A percentile compares a stretch with the other conserved stretches of the same genome.
These are phyloP conservation scores for Mycena vitilis DNA, from an alignment of 768 basidiomycete genomes.

Conservation along the genomic window DNA sequence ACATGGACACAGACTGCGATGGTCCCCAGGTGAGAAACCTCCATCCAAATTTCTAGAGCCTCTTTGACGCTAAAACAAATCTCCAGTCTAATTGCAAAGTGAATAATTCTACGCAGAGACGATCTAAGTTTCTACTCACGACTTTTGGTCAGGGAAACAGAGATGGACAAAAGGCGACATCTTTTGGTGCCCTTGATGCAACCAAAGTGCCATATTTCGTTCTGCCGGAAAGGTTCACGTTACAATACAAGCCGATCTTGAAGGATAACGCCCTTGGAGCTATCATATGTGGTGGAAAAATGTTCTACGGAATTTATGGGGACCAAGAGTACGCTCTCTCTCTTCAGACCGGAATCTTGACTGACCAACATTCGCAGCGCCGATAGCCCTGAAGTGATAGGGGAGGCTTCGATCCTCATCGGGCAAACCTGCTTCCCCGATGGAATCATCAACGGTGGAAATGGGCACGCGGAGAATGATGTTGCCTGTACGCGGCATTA, in stretches of 20 bases:
- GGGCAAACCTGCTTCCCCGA: constrained; percentile 42
- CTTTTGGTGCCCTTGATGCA: constrained; percentile 41
- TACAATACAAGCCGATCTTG: constrained; percentile 23
- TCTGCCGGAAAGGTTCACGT: constrained; percentile 37
- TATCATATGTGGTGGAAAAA: constrained; percentile 41
- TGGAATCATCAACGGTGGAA: constrained; percentile 35
- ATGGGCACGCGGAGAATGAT: constrained; percentile 37
- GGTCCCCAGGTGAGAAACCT: constrained; percentile 34
- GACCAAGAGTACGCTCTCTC: constrained; percentile 38
- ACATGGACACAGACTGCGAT: constrained; percentile 45
- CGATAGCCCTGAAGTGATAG: constrained; percentile 40
- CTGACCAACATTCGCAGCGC: constrained; percentile 28
- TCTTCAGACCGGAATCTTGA: neutral
- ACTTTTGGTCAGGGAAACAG: constrained; percentile 30
- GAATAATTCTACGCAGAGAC: neutral
- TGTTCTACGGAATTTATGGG: constrained; percentile 44
- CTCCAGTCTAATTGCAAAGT: constrained; percentile 33
- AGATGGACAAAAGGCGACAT: constrained; percentile 39
- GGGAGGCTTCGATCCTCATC: constrained; percentile 42
- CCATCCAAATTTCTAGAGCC: too few species aligned
- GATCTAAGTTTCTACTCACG: neutral
- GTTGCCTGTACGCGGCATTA: constrained; percentile 38
- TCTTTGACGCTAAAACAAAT: neutral
- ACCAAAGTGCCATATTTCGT: constrained; percentile 41
- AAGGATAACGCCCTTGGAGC: constrained; percentile 40